Conservation (phyloP, 202 grass and related monocot species). For the Carex sylvatica region DNA sequence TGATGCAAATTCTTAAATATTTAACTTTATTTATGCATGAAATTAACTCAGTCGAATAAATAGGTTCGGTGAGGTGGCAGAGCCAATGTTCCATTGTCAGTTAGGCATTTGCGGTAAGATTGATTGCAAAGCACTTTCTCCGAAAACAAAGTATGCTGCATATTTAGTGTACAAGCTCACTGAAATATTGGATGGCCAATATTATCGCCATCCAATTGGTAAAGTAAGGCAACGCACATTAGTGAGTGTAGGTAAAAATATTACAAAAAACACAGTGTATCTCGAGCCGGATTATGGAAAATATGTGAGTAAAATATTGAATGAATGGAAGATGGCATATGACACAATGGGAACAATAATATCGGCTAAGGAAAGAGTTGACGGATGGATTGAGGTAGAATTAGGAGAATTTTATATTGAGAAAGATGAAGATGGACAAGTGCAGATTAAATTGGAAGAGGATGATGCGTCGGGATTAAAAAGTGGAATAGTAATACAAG, state of each 20-base stretch:
- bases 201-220: slow-evolving; percentile 1
- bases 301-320: too few relatives aligned
- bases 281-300: background rate
- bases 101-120: slow-evolving; percentile 29
- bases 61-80: slow-evolving; percentile 26
- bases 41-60: background rate
- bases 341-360: too few relatives aligned
- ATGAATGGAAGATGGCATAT: too few relatives aligned
- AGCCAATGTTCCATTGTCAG: slow-evolving; percentile 27
- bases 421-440: background rate
- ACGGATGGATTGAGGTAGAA: slow-evolving; percentile 43
- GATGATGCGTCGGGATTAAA: too few relatives aligned
- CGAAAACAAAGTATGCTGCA: slow-evolving; percentile 5
- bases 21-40: background rate
- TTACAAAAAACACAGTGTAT: background rate
- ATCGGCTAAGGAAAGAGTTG: background rate
- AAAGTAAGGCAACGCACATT: slow-evolving; percentile 21
- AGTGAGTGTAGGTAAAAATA: background rate
- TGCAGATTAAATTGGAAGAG: too few relatives aligned
- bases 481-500: too few relatives aligned
- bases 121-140: slow-evolving; percentile 12
- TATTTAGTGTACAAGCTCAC: slow-evolving; percentile 39
- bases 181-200: background rate
- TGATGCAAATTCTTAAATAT: background rate
- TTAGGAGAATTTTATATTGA: slow-evolving; percentile 38